These are phyloP conservation scores for Fusarium begoniae DNA, from an alignment of 2,329 filamentous ascomycete species.

Conservation along the genomic window DNA sequence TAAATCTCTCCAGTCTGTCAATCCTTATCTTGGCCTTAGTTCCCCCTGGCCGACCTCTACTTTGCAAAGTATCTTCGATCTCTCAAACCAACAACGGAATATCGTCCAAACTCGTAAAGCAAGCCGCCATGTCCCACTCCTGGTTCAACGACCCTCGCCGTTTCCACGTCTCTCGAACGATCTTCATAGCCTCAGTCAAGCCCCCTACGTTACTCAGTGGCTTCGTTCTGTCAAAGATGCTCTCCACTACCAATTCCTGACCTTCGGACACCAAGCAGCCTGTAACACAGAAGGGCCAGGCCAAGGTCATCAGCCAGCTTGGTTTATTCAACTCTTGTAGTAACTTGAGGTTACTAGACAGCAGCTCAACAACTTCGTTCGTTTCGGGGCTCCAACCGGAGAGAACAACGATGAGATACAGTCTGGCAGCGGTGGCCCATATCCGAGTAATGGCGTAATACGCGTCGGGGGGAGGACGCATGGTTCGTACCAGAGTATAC, in stretches of 20 bases:
- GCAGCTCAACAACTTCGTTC: neutral
- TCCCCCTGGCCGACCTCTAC: neutral
- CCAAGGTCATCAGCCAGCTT: neutral
- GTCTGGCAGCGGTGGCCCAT: neutral
- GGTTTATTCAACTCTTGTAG: neutral
- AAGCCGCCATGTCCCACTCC: constrained; percentile 19
- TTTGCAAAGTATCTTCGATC: neutral
- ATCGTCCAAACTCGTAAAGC: constrained; percentile 47
- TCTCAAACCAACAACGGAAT: neutral
- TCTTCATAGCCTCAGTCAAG: neutral
- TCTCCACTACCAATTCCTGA: neutral
- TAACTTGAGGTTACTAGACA: neutral
- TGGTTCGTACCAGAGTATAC: neutral
- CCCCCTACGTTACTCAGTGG: neutral
- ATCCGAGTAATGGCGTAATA: neutral
- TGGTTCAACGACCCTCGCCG: neutral
- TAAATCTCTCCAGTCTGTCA: too few relatives aligned
- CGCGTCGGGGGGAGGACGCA: neutral
- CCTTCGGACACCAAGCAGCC: neutral
- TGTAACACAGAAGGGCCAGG: constrained; percentile 19
- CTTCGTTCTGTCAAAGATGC: neutral
- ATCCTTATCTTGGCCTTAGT: too few relatives aligned
- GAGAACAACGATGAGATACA: neutral
- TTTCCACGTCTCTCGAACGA: constrained; percentile 3
- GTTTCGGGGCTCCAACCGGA: neutral